phyloP scores from a whole-genome alignment of 352 stramenopile species.

The Phytophthora brassicae region DNA sequence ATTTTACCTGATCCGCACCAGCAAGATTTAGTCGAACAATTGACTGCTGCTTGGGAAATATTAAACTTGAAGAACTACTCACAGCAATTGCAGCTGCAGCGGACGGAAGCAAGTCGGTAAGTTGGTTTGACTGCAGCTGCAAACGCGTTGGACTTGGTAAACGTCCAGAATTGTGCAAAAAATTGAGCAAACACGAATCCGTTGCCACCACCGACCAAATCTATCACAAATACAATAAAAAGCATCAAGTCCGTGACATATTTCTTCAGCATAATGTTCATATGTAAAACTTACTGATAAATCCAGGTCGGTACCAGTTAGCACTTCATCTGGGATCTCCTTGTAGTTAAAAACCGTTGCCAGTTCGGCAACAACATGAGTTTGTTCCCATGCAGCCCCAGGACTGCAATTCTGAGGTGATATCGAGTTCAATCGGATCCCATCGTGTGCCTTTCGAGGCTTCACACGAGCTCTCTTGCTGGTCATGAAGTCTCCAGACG shows the following conservation, averaged over 20 bases:
- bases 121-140: slow-evolving; percentile 38
- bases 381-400: slow-evolving; percentile 3
- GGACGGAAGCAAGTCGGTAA: slow-evolving; percentile 36
- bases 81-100: slow-evolving; percentile 5
- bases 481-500: slow-evolving; percentile 21
- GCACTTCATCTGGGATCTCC: slow-evolving; percentile 64
- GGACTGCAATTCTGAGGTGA: slow-evolving; percentile 9
- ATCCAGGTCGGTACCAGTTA: slow-evolving; percentile 57
- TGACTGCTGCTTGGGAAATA: slow-evolving; percentile 3
- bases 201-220: slow-evolving; percentile 68
- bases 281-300: slow-evolving; percentile 50
- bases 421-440: slow-evolving; percentile 49
- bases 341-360: slow-evolving; percentile 54
- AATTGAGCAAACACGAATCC: slow-evolving; percentile 54
- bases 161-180: slow-evolving; percentile 18
- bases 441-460: slow-evolving; percentile 46
- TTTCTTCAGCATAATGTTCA: background rate
- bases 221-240: slow-evolving; percentile 14
- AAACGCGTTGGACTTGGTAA: slow-evolving; percentile 9
- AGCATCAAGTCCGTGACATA: background rate
- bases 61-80: background rate
- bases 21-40: slow-evolving; percentile 56
- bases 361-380: slow-evolving; percentile 38
- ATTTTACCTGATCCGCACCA: slow-evolving; percentile 51
- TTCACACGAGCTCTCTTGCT: slow-evolving; percentile 37